These are phyloP conservation scores for Jasminum sambac DNA, from an alignment of 257 asterid genomes.

Conservation along the genomic window DNA sequence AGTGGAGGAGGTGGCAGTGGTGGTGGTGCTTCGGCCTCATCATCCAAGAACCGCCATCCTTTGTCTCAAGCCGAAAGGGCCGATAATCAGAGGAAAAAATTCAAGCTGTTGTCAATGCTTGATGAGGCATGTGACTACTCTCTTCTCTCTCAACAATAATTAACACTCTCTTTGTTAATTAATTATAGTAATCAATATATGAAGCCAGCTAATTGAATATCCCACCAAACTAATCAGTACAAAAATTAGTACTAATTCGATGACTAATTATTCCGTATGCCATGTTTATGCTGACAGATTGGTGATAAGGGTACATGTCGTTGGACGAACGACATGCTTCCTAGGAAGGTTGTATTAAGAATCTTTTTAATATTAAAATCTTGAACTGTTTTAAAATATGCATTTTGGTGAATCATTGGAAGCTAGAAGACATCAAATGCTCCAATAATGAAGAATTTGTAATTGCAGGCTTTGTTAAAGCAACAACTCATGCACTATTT, in stretches of 20 bases:
- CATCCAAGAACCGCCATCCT: conserved; percentile 37
- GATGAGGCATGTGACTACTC: conserved; percentile 60
- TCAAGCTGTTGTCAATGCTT: conserved; percentile 67
- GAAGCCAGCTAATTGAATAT: conserved; percentile 3
- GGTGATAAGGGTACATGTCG: conserved; percentile 70
- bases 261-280: conserved; percentile 3
- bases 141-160: conserved; percentile 6
- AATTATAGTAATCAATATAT: not conserved
- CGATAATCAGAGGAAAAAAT: conserved; percentile 69
- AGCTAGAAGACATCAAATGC: conserved; percentile 10
- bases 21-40: conserved; percentile 19
- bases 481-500: not conserved
- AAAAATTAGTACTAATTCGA: conserved; percentile 4
- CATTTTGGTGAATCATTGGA: conserved; percentile 39
- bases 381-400: not conserved
- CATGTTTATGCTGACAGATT: conserved; percentile 35
- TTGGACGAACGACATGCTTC: conserved; percentile 66
- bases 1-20: too few relatives aligned
- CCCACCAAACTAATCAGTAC: conserved; percentile 16
- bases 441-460: not conserved
- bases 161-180: not conserved
- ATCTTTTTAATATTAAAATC: conserved; percentile 8
- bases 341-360: conserved; percentile 46
- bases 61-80: conserved; percentile 57
- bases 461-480: conserved; percentile 20